phyloP scores from a whole-genome alignment of 352 stramenopile genomes.

The Aphanomyces astaci region DNA sequence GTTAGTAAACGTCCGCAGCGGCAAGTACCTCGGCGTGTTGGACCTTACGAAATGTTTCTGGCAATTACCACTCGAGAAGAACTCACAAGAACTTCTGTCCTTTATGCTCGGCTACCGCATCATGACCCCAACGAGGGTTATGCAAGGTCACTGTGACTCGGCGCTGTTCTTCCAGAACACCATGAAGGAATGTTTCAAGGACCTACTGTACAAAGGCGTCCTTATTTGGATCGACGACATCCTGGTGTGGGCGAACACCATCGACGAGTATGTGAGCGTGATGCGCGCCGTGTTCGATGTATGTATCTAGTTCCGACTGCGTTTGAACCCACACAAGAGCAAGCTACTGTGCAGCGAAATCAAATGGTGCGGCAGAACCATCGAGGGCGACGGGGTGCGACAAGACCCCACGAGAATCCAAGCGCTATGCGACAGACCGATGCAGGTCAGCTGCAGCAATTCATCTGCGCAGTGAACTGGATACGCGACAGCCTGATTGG shows the following conservation, averaged over 20 bases:
- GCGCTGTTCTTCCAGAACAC: not conserved
- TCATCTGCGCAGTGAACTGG: no score
- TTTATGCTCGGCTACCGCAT: not conserved
- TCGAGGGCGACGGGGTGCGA: no score
- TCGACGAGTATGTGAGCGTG: not conserved
- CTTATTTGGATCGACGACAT: slow-evolving; percentile 2
- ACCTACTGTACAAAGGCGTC: not conserved
- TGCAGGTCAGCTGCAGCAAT: no score
- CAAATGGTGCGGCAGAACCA: no score
- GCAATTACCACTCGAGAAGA: not conserved
- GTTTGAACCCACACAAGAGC: no score
- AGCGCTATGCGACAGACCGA: no score
- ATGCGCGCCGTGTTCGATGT: no score
- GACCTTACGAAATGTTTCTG: not conserved
- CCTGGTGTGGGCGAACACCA: not conserved
- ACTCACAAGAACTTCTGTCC: not conserved
- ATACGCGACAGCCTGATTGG: no score
- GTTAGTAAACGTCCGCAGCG: not conserved
- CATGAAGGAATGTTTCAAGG: not conserved
- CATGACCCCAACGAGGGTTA: not conserved
- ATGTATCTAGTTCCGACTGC: no score
- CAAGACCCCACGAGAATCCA: no score
- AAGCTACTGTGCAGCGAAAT: no score
- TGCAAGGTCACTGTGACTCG: not conserved
- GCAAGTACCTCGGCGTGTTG: not conserved